A percentile compares a stretch with the other conserved stretches of the same genome.
Evolutionary conservation across 1,139 yeast species (phyloP).

Genomic region (Geotrichum fermentans): DNA sequence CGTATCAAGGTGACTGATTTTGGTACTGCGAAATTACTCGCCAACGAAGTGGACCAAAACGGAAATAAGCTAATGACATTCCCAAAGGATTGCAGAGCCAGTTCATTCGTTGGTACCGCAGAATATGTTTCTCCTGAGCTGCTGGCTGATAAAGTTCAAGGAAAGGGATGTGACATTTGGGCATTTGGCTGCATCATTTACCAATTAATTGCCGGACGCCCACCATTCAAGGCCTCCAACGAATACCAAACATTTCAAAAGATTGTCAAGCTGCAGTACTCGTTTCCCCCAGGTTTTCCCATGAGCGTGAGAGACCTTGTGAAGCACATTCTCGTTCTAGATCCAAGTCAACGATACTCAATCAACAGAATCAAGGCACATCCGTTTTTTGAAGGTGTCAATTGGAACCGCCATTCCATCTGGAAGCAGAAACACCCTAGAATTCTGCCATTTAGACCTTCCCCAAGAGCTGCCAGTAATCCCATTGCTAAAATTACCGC

Average conservation of each 20-base stretch:
- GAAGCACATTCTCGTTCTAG: conserved; percentile 57
- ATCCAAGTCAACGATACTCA: conserved; percentile 64
- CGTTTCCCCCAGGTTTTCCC: conserved; percentile 77
- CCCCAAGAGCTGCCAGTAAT: conserved; percentile 27
- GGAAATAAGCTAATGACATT: conserved; percentile 24
- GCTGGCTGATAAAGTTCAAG: conserved; percentile 74
- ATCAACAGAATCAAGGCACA: conserved; percentile 65
- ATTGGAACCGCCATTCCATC: conserved; percentile 62
- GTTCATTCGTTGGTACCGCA: conserved; percentile 86
- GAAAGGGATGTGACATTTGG: conserved; percentile 91
- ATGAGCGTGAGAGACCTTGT: conserved; percentile 65
- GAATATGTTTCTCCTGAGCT: conserved; percentile 90
- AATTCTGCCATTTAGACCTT: conserved; percentile 63
- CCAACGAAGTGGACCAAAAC: conserved; percentile 41
- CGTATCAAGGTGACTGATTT: conserved; percentile 92
- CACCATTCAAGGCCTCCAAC: conserved; percentile 95
- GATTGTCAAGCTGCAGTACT: conserved; percentile 75
- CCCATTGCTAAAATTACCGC: conserved; percentile 6
- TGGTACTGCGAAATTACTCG: conserved; percentile 89
- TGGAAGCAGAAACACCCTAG: conserved; percentile 76
- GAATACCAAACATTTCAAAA: conserved; percentile 93
- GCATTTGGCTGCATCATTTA: conserved; percentile 91
- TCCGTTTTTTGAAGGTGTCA: conserved; percentile 61
- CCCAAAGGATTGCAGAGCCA: conserved; percentile 61
- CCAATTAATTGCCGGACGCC: conserved; percentile 90